phyloP scores from a whole-genome alignment of 2,329 filamentous ascomycete genomes.

The Coniella lustricola region DNA sequence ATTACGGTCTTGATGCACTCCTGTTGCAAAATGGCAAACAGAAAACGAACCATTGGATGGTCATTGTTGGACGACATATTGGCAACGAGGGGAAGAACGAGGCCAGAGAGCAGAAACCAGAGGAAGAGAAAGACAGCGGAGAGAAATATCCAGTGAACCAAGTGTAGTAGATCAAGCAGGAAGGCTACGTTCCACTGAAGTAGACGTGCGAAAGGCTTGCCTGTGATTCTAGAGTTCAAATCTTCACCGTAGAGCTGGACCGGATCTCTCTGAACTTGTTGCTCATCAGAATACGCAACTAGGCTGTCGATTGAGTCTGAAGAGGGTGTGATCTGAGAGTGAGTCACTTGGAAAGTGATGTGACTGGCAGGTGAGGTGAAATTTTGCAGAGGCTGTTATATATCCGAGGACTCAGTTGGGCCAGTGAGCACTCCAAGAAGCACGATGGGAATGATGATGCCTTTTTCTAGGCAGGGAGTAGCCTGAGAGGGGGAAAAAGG shows the following conservation, averaged over 20 bases:
- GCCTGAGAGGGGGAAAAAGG: too few relatives aligned
- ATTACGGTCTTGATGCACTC: constrained; percentile 56
- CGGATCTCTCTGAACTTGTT: too few relatives aligned
- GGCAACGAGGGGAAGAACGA: constrained; percentile 14
- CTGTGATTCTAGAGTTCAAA: too few relatives aligned
- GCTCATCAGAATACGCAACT: too few relatives aligned
- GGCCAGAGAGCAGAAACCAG: constrained; percentile 11
- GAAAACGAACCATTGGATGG: constrained; percentile 49
- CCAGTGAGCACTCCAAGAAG: constrained; percentile 3
- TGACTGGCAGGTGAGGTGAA: constrained; percentile 36
- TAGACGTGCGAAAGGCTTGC: too few relatives aligned
- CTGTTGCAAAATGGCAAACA: constrained; percentile 54
- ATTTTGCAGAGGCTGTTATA: constrained; percentile 29
- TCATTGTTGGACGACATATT: constrained; percentile 49
- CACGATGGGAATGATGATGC: constrained; percentile 6
- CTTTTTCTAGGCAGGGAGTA: constrained; percentile 2
- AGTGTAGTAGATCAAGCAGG: neutral
- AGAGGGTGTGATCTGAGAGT: constrained; percentile 26
- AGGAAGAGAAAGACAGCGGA: constrained; percentile 5
- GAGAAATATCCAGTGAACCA: constrained; percentile 7
- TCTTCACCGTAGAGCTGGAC: too few relatives aligned
- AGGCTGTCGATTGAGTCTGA: constrained; percentile 15
- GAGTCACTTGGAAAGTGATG: constrained; percentile 29
- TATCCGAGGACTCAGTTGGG: constrained; percentile 25
- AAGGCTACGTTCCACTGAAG: too few relatives aligned